Percentiles rank a stretch among this genome's conserved stretches.
These are phyloP conservation scores for Houttuynia cordata DNA, from an alignment of 164 flowering plant genomes.

Conservation along the genomic window DNA sequence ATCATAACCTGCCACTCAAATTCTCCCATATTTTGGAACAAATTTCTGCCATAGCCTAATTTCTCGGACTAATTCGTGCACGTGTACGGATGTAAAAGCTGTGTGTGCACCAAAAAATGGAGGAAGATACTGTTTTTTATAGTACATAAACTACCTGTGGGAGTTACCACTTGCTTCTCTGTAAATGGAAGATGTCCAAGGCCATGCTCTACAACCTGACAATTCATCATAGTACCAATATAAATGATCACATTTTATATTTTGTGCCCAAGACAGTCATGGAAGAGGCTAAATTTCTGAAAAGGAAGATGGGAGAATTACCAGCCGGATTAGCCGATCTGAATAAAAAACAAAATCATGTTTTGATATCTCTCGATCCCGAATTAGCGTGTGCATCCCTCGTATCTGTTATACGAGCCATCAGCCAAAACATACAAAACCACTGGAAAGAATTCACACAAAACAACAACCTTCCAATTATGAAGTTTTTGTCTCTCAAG, in stretches of 20 bases:
- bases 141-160: conserved; percentile 54
- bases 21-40: too few species aligned
- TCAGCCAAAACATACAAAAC: too few species aligned
- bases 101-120: too few species aligned
- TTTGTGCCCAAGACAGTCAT: not conserved
- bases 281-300: not conserved
- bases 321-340: conserved; percentile 95
- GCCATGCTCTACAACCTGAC: conserved; percentile 99
- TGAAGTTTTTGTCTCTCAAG: not conserved
- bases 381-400: conserved; percentile 94
- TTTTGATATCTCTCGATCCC: conserved; percentile 80
- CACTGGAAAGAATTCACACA: not conserved
- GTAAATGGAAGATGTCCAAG: conserved; percentile 97
- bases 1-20: too few species aligned
- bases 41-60: too few species aligned
- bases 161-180: conserved; percentile 88
- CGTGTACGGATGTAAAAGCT: not conserved
- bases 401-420: conserved; percentile 48
- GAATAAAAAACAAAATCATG: conserved; percentile 95
- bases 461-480: not conserved
- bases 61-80: too few species aligned
- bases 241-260: not conserved
- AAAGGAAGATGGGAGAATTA: conserved; percentile 16
- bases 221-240: conserved; percentile 3
- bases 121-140: not conserved